These are phyloP conservation scores for Cyclocybe cylindracea DNA, from an alignment of 768 basidiomycete genomes.

Conservation along the genomic window DNA sequence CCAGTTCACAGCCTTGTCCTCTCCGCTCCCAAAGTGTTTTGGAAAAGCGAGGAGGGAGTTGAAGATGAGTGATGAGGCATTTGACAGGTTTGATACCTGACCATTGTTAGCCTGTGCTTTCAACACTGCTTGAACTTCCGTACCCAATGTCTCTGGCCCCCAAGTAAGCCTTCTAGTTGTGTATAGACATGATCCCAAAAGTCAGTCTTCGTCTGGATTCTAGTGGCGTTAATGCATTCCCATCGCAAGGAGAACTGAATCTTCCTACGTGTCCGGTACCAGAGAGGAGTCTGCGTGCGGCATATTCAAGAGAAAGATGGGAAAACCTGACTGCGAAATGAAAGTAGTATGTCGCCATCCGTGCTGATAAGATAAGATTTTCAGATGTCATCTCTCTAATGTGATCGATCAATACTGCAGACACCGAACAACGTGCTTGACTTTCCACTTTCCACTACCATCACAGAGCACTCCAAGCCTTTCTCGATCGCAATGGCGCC, in stretches of 20 bases:
- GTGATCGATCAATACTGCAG: constrained; percentile 5
- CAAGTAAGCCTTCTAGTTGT: constrained; percentile 64
- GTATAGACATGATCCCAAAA: constrained; percentile 79
- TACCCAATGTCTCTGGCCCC: constrained; percentile 80
- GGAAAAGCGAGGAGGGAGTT: constrained; percentile 72
- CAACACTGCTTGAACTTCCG: constrained; percentile 10
- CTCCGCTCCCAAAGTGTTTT: constrained; percentile 58
- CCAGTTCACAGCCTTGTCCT: constrained; percentile 84
- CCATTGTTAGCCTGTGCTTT: constrained; percentile 4
- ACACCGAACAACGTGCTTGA: constrained; percentile 1
- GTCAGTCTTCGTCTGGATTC: constrained; percentile 68
- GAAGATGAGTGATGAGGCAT: constrained; percentile 80
- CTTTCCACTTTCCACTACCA: constrained; percentile 3
- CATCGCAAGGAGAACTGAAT: background rate
- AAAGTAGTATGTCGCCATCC: background rate
- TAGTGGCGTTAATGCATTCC: constrained; percentile 13
- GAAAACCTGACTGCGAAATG: constrained; percentile 7
- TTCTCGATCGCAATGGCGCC: constrained; percentile 57
- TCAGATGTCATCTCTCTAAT: too few relatives aligned
- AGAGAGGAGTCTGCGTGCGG: constrained; percentile 82
- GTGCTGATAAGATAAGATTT: constrained; percentile 25
- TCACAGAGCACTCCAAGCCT: background rate
- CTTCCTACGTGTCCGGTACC: constrained; percentile 55
- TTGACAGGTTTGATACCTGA: constrained; percentile 86
- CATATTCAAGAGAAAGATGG: constrained; percentile 43